Evolutionary conservation across 2,329 filamentous ascomycete genomes (phyloP), one percentile per base, ranked within the genome.

Genomic region (Trichophyton verrucosum): DNA sequence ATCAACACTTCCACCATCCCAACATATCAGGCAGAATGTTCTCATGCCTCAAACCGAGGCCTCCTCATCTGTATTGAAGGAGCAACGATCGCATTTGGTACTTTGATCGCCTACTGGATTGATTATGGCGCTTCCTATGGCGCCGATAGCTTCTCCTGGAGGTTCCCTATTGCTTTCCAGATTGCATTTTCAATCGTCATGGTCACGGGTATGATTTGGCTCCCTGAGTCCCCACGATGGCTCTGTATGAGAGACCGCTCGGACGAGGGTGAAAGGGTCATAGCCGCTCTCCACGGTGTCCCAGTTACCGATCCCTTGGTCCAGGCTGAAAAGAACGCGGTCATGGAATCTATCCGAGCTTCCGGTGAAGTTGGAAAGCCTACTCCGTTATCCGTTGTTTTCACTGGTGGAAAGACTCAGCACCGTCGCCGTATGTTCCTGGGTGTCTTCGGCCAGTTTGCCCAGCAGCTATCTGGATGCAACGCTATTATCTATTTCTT

Each of bases 11-110:
- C 72, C 3, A 78, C 76, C 0, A 77, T 78, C 24, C 77, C 77
- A 0, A 76, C 73, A 2, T 80, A 77, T 57, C 76, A 79, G 68
- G 73, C 76, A 4, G 77, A 80, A 63, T 78, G 76, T 65, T 75
- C 76, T 2, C 72, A 69, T 57, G 76, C 80, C 0, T 77, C 76
- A 62, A 82, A 82, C 67, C 76, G 81, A 57, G 82, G 81, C 55
- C 76, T 81, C 17, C 71, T 83, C 47, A 81, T 83, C 64, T 82
- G 80, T 66, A 80, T 83, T 61, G 80, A 76, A 67, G 77, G 74
- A 62, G 77, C 75, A 57, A 68, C 73, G 20, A 75, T 78, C 20
- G 74, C 76, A 2, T 73, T 77, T 56, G 76, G 76, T 11, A 76
- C 74, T 0, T 65, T 77, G 5, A 76, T 78, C 56, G 74, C 75